Evolutionary conservation across 2,329 filamentous ascomycete genomes (phyloP).

Genomic region (Arthrocladium fulminans): DNA sequence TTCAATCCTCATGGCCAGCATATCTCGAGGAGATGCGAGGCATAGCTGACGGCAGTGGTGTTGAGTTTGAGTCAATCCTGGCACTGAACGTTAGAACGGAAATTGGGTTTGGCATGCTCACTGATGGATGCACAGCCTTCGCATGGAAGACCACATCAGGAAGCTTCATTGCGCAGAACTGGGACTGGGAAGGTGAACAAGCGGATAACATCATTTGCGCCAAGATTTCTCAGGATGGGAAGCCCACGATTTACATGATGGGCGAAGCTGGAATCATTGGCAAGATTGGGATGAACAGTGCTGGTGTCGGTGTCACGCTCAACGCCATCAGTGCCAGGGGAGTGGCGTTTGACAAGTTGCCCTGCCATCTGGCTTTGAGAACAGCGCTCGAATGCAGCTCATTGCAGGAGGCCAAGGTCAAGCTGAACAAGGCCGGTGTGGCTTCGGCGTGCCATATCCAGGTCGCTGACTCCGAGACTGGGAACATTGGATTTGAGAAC

Average conservation of each 20-base stretch:
- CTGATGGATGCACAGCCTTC: constrained; percentile 50
- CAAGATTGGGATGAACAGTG: constrained; percentile 50
- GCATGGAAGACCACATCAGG: constrained; percentile 38
- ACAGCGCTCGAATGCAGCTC: constrained; percentile 43
- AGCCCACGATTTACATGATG: constrained; percentile 45
- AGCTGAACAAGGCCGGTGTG: constrained; percentile 40
- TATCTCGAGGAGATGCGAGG: constrained; percentile 32
- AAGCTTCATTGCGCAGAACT: constrained; percentile 47
- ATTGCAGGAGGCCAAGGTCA: constrained; percentile 37
- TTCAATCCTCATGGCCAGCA: constrained; percentile 28
- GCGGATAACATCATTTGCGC: constrained; percentile 44
- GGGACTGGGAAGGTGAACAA: constrained; percentile 47
- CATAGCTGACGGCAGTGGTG: constrained; percentile 44
- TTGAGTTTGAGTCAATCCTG: constrained; percentile 44
- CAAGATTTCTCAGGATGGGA: constrained; percentile 36
- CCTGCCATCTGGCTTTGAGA: constrained; percentile 48
- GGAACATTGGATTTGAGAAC: constrained; percentile 31
- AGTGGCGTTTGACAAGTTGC: constrained; percentile 39
- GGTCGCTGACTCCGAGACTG: constrained; percentile 39
- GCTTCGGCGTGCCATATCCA: constrained; percentile 48
- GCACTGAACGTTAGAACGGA: constrained; percentile 53
- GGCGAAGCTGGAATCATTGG: constrained; percentile 51
- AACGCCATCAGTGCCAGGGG: constrained; percentile 49
- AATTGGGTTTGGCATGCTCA: constrained; percentile 49
- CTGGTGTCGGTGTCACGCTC: constrained; percentile 46